Percentiles rank a stretch among this genome's conserved stretches.
These are phyloP conservation scores for Sideroxylon spinosum DNA, from an alignment of 179 eudicot genomes.

Conservation along the genomic window DNA sequence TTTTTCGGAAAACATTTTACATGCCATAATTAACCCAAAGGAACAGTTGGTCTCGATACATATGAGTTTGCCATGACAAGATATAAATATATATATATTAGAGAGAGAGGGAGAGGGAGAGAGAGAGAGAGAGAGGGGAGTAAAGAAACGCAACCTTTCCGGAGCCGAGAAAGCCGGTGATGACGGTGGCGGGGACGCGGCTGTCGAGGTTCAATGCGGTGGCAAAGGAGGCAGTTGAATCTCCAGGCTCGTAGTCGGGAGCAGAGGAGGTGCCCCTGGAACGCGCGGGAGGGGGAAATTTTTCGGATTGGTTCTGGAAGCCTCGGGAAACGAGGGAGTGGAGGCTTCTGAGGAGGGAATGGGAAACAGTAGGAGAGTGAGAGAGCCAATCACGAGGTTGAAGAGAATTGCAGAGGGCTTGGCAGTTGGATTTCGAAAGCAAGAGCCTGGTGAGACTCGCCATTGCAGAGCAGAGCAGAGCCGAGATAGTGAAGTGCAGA, in stretches of 20 bases:
- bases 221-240: slow-evolving; percentile 28
- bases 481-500: neutral
- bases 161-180: slow-evolving; percentile 96
- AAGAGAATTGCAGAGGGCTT: slow-evolving; percentile 13
- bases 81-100: too few relatives aligned
- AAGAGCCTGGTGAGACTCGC: slow-evolving; percentile 22
- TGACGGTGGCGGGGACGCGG: slow-evolving; percentile 89
- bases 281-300: neutral
- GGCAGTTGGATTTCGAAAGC: slow-evolving; percentile 24
- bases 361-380: slow-evolving; percentile 15
- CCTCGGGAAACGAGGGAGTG: slow-evolving; percentile 16
- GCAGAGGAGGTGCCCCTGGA: slow-evolving; percentile 38
- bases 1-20: too few relatives aligned
- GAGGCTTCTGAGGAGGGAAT: slow-evolving; percentile 25
- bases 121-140: neutral
- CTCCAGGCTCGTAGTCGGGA: slow-evolving; percentile 31
- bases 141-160: slow-evolving; percentile 54
- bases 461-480: slow-evolving; percentile 18
- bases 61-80: too few relatives aligned
- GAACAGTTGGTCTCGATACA: too few relatives aligned
- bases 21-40: too few relatives aligned
- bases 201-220: slow-evolving; percentile 49
- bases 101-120: neutral
- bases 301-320: neutral
- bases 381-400: slow-evolving; percentile 8